These are phyloP conservation scores for Thecaphora frezii DNA, from an alignment of 1,284 basidiomycete genomes.

Conservation along the genomic window DNA sequence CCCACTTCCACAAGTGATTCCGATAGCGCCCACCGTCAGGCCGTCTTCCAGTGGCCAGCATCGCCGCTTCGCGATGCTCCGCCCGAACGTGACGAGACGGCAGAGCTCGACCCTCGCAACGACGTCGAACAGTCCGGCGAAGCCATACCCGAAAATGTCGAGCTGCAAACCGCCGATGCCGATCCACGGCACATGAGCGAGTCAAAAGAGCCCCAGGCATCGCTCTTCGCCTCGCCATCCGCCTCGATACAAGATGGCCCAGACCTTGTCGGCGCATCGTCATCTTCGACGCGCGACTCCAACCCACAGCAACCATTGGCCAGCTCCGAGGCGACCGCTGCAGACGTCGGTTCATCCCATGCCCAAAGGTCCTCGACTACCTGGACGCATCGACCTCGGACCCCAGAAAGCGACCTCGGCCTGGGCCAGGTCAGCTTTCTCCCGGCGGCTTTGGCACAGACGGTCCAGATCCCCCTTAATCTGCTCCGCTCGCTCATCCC, in stretches of 20 bases:
- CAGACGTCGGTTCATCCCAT: neutral
- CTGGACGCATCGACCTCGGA: neutral
- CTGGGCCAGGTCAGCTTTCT: constrained; percentile 5
- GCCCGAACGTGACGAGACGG: neutral
- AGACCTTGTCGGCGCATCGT: neutral
- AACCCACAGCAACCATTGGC: too few species aligned
- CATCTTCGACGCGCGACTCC: too few species aligned
- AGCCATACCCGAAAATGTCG: neutral
- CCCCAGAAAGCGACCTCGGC: neutral
- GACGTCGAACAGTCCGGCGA: neutral
- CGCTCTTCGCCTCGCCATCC: neutral
- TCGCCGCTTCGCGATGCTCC: neutral
- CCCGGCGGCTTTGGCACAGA: constrained; percentile 23
- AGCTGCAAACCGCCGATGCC: neutral
- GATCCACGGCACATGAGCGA: neutral
- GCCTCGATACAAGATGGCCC: neutral
- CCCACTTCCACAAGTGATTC: constrained; percentile 13
- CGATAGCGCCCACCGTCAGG: constrained; percentile 4
- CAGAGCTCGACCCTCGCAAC: neutral
- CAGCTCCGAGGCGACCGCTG: neutral
- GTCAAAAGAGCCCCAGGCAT: neutral
- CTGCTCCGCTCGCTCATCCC: constrained; percentile 35
- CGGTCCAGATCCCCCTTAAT: constrained; percentile 26
- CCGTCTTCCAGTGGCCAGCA: neutral
- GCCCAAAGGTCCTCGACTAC: neutral